Percentiles rank a stretch among this genome's conserved stretches.
These are phyloP conservation scores for Mycena vitilis DNA, from an alignment of 768 basidiomycete genomes.

Conservation along the genomic window DNA sequence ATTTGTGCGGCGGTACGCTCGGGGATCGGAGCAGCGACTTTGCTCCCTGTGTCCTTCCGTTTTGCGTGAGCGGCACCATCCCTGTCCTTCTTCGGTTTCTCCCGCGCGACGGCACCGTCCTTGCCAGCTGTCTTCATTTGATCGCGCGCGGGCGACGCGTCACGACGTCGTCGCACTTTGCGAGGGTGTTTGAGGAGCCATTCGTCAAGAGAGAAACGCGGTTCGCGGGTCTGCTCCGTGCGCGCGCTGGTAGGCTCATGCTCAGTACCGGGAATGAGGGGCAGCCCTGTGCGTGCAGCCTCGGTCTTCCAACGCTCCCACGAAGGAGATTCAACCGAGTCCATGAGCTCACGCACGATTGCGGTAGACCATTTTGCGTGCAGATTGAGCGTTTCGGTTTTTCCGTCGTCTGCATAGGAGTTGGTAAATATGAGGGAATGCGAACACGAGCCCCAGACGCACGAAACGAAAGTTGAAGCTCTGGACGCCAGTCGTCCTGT, in stretches of 20 bases:
- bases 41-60: too few relatives aligned
- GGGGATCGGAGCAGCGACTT: too few relatives aligned
- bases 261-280: conserved; percentile 30
- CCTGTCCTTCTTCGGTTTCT: conserved; percentile 1
- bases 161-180: conserved; percentile 5
- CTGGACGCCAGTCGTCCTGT: conserved; percentile 68
- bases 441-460: conserved; percentile 45
- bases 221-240: conserved; percentile 7
- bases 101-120: neutral
- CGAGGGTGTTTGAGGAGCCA: conserved; percentile 25
- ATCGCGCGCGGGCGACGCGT: neutral
- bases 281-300: conserved; percentile 21
- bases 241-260: neutral
- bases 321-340: conserved; percentile 57
- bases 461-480: conserved; percentile 75
- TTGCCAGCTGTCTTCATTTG: neutral
- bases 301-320: conserved; percentile 36
- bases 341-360: conserved; percentile 79
- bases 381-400: conserved; percentile 60
- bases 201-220: conserved; percentile 23
- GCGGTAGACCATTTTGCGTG: conserved; percentile 76
- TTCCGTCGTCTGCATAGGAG: conserved; percentile 59
- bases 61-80: too few relatives aligned
- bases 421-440: conserved; percentile 7
- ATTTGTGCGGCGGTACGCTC: neutral